These are phyloP conservation scores for Podospora pseudocomata DNA, from an alignment of 495 filamentous ascomycete species.

Conservation along the genomic window DNA sequence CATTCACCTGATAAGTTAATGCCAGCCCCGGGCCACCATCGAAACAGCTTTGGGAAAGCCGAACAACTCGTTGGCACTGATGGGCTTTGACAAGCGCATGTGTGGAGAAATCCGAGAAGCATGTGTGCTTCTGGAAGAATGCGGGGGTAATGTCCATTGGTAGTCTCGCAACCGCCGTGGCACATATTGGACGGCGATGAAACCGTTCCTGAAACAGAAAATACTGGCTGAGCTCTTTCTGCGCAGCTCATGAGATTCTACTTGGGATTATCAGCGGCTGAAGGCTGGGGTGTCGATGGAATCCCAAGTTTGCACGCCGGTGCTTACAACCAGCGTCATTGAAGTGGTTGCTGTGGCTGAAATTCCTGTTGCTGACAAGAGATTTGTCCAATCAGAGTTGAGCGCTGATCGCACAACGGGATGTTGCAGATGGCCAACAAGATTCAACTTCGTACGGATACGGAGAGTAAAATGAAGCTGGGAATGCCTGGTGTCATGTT, in stretches of 20 bases:
- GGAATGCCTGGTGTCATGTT: background rate
- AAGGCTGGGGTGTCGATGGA: background rate
- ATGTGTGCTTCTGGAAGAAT: slow-evolving; percentile 11
- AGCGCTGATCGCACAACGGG: background rate
- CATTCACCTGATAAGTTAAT: background rate
- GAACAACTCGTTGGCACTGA: background rate
- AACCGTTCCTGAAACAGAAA: slow-evolving; percentile 30
- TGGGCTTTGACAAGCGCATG: background rate
- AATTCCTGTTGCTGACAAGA: background rate
- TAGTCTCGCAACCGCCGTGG: background rate
- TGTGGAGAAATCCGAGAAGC: background rate
- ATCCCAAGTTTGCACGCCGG: background rate
- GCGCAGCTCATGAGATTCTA: background rate
- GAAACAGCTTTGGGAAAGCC: background rate
- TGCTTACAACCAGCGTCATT: background rate
- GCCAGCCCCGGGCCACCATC: background rate
- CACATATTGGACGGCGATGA: slow-evolving; percentile 27
- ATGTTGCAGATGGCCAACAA: background rate
- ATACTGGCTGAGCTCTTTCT: background rate
- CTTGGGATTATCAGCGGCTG: background rate
- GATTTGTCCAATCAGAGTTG: background rate
- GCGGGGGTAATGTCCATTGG: slow-evolving; percentile 4
- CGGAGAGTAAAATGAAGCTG: background rate
- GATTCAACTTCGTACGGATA: background rate
- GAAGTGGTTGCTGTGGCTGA: background rate